Evolutionary conservation across 306 rosid species (phyloP), one percentile per base, ranked within the genome.

Genomic region (Ormosia semicastrata): DNA sequence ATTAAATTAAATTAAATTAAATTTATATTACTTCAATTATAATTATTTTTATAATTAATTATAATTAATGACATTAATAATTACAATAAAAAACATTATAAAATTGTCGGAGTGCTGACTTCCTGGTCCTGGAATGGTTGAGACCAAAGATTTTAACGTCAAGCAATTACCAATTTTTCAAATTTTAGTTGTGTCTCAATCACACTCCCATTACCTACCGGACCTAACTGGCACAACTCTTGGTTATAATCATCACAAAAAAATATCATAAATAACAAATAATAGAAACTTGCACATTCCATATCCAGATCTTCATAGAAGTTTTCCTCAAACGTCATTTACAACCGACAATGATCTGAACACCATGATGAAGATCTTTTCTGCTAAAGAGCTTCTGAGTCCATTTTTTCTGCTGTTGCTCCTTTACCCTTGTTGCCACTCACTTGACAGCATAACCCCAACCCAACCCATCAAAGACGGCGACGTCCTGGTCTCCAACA

Each of bases 391-490:
- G 44, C 5, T 58, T 66, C 76, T 75, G 10, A 11, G 1, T 4
- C 39, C 33, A 2, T 43, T 75, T 33, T 17, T 72, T 63, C 30
- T 65, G 30, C 12, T 80, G 0, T 17, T 65, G n/a, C 11, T 80
- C 13, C 53, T 73, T 52, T 72, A 6, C 12, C 60, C 82, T 68
- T 67, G 2, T 34, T 40, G 57, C 58, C 12, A 73, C 58, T 69
- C 89, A 15, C 81, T 88, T 34, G 80, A 86, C 67, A 83, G 63
- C 74, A 86, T 89, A 75, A 69, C 86, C 12, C 36, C 52, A 13
- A 39, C 62, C 60, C 77, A 87, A 1, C 33, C 89, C 4, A 14
- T 92, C 8, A 81, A 33, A 86, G 94, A 92, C 66, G 90, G 87
- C 17, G 85, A 78, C 36, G 86, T 86, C 43, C 75, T 90, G 77